A percentile compares a stretch with the other conserved stretches of the same genome.
Evolutionary conservation across 108 stramenopile species (phyloP).

Genomic region (Nitzschia sp.): DNA sequence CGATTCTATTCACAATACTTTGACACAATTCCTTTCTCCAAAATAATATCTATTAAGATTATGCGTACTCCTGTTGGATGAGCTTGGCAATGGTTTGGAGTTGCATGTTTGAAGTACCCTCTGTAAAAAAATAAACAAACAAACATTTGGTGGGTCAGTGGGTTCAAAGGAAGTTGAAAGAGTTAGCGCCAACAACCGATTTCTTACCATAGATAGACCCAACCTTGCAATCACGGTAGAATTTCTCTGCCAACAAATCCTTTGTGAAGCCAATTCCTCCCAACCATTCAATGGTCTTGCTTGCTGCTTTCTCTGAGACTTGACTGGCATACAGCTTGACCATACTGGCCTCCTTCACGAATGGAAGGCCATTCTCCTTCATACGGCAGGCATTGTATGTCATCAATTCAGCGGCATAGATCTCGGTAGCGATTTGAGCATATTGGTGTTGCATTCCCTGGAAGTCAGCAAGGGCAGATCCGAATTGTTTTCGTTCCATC

Average conservation of each 20-base stretch:
- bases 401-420: constrained; percentile 89
- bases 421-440: constrained; percentile 90
- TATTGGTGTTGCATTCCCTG: constrained; percentile 96
- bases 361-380: constrained; percentile 85
- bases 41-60: neutral
- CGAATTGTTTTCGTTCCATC: constrained; percentile 90
- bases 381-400: constrained; percentile 91
- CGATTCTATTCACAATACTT: too few species aligned
- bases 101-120: constrained; percentile 74
- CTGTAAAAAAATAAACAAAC: constrained; percentile 23
- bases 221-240: constrained; percentile 95
- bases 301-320: constrained; percentile 86
- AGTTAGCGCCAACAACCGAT: neutral
- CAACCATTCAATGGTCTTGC: constrained; percentile 87
- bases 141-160: too few species aligned
- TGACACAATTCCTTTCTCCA: too few species aligned
- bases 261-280: constrained; percentile 94
- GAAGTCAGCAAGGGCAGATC: constrained; percentile 83
- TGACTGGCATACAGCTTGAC: constrained; percentile 86
- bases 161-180: too few species aligned
- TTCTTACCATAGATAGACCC: constrained; percentile 82
- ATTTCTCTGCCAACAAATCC: constrained; percentile 90
- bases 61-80: constrained; percentile 28
- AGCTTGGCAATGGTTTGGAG: constrained; percentile 64
- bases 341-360: constrained; percentile 97